These are phyloP conservation scores for Euphorbia peplus DNA, from an alignment of 345 rosid species.

Conservation along the genomic window DNA sequence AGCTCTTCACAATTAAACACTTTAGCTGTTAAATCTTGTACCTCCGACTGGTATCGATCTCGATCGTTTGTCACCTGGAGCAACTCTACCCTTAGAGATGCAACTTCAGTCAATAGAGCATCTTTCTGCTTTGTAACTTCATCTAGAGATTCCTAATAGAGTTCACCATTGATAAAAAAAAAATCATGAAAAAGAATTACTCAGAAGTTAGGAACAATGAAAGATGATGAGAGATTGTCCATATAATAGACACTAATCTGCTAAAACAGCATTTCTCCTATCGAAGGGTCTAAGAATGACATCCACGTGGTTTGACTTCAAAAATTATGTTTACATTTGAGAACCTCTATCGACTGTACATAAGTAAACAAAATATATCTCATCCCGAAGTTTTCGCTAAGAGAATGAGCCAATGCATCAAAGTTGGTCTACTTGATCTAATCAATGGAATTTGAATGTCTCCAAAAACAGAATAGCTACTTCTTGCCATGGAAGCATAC, in stretches of 20 bases:
- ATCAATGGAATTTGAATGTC: neutral
- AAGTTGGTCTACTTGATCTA: neutral
- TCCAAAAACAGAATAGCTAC: neutral
- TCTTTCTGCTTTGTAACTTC: slow-evolving; percentile 71
- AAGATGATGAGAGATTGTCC: neutral
- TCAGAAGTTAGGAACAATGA: neutral
- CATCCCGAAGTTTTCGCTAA: slow-evolving; percentile 2
- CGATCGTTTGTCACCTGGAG: slow-evolving; percentile 69
- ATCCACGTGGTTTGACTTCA: neutral
- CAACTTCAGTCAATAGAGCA: slow-evolving; percentile 56
- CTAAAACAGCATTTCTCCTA: neutral
- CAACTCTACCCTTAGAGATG: slow-evolving; percentile 61
- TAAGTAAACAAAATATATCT: neutral
- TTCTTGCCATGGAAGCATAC: neutral
- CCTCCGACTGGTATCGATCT: slow-evolving; percentile 50
- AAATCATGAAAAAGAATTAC: neutral
- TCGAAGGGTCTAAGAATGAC: neutral
- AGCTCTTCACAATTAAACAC: slow-evolving; percentile 62
- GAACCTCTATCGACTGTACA: neutral
- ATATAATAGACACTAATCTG: neutral
- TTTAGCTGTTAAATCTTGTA: slow-evolving; percentile 48
- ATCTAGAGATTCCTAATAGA: slow-evolving; percentile 66
- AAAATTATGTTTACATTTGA: neutral
- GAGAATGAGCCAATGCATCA: neutral
- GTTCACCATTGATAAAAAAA: slow-evolving; percentile 13